These are phyloP conservation scores for Fusarium sp. DNA, from an alignment of 2,329 filamentous ascomycete species.

Conservation along the genomic window DNA sequence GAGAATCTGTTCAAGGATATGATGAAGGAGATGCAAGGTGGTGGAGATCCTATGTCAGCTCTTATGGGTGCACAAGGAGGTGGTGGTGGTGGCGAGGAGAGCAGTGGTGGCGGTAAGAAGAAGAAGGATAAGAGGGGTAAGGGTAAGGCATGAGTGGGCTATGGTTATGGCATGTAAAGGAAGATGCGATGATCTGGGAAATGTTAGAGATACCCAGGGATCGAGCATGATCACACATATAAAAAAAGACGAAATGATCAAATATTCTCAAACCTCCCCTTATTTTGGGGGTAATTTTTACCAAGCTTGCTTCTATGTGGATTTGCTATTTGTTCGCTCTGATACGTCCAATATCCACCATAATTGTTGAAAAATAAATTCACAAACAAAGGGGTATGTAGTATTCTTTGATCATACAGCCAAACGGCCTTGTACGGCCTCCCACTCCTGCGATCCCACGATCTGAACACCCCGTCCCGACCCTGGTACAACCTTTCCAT, in stretches of 20 bases:
- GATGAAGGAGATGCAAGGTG: constrained; percentile 87
- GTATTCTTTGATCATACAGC: constrained; percentile 45
- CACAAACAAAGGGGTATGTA: constrained; percentile 42
- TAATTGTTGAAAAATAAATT: constrained; percentile 19
- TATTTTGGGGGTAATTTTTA: constrained; percentile 5
- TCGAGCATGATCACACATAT: constrained; percentile 27
- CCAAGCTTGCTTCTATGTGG: constrained; percentile 28
- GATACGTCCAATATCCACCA: constrained; percentile 29
- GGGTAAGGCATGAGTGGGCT: constrained; percentile 43
- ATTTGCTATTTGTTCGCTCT: constrained; percentile 23
- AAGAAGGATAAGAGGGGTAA: constrained; percentile 65
- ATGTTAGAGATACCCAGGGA: constrained; percentile 34
- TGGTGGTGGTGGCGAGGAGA: constrained; percentile 43
- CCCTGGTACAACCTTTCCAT: constrained; percentile 57
- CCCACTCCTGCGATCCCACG: constrained; percentile 66
- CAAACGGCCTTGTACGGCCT: constrained; percentile 59
- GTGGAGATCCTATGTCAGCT: constrained; percentile 59
- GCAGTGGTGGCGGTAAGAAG: constrained; percentile 48
- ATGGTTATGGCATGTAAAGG: background rate
- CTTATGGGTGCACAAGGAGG: constrained; percentile 53
- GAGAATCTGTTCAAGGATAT: constrained; percentile 97
- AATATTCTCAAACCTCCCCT: constrained; percentile 17
- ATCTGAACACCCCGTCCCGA: constrained; percentile 59
- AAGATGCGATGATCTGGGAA: constrained; percentile 23
- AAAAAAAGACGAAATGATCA: constrained; percentile 30